Evolutionary conservation across 192 early-diverging fungal genomes (phyloP).

Genomic region (Neocallimastix lanati): DNA sequence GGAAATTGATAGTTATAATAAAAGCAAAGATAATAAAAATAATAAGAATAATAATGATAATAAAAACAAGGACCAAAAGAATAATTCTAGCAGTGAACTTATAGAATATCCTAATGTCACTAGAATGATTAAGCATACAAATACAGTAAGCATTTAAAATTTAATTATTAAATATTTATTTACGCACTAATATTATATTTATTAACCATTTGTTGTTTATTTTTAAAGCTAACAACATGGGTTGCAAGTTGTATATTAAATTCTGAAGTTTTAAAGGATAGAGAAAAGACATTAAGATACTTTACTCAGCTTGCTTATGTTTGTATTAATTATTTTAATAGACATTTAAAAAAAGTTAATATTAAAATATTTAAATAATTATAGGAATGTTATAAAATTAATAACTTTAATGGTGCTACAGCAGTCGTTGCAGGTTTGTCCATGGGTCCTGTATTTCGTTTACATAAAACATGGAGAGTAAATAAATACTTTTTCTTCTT

Average conservation of each 20-base stretch:
- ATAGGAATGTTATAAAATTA: conserved; percentile 29
- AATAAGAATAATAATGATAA: too few relatives aligned
- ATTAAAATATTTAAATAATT: not conserved
- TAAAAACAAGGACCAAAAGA: too few relatives aligned
- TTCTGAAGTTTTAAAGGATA: conserved; percentile 14
- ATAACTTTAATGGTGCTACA: conserved; percentile 36
- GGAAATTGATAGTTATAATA: too few relatives aligned
- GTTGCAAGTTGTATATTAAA: conserved; percentile 4
- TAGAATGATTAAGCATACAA: conserved; percentile 32
- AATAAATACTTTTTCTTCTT: too few relatives aligned
- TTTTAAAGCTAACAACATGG: conserved; percentile 4
- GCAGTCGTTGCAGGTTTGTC: conserved; percentile 29
- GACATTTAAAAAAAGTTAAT: too few relatives aligned
- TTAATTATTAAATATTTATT: too few relatives aligned
- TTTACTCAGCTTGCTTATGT: not conserved
- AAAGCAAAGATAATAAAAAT: too few relatives aligned
- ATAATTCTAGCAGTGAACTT: too few relatives aligned
- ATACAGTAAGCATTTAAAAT: conserved; percentile 11
- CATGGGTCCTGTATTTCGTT: conserved; percentile 26
- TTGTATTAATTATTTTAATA: not conserved
- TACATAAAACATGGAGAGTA: conserved; percentile 35
- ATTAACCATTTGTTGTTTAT: too few relatives aligned
- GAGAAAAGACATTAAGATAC: not conserved
- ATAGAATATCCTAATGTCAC: conserved; percentile 7
- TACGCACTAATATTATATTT: too few relatives aligned